Conservation (phyloP, 805 yeast species). For the Schwanniomyces vanrijiae region DNA sequence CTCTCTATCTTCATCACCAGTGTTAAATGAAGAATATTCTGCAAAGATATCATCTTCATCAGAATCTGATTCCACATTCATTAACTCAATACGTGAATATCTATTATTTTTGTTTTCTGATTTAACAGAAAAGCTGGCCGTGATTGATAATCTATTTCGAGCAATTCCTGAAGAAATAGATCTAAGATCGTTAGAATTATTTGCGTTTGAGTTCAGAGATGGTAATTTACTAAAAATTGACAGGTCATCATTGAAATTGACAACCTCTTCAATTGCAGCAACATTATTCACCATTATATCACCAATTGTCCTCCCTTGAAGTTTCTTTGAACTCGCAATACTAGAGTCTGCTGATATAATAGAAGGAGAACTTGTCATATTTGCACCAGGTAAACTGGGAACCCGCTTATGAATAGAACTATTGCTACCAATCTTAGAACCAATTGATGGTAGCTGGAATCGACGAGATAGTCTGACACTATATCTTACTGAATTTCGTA, state of each 20-base stretch:
- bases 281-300: slow-evolving; percentile 59
- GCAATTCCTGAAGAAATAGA: slow-evolving; percentile 12
- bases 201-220: slow-evolving; percentile 16
- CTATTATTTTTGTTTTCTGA: slow-evolving; percentile 23
- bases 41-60: slow-evolving; percentile 42
- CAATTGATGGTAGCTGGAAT: slow-evolving; percentile 20
- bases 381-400: slow-evolving; percentile 7
- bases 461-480: slow-evolving; percentile 61
- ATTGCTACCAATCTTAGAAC: slow-evolving; percentile 12
- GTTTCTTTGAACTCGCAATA: slow-evolving; percentile 9
- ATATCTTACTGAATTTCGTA: slow-evolving; percentile 79
- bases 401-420: slow-evolving; percentile 8
- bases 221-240: slow-evolving; percentile 28
- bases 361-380: slow-evolving; percentile 18
- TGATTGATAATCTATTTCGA: slow-evolving; percentile 23
- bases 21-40: slow-evolving; percentile 14
- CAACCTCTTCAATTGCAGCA: slow-evolving; percentile 53
- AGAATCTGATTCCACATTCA: slow-evolving; percentile 40
- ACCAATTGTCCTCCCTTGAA: slow-evolving; percentile 53
- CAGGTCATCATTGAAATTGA: slow-evolving; percentile 24
- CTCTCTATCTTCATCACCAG: slow-evolving; percentile 7
- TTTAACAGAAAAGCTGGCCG: slow-evolving; percentile 28
- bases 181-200: slow-evolving; percentile 14
- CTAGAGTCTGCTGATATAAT: slow-evolving; percentile 13
- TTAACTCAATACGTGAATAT: slow-evolving; percentile 47